phyloP scores from a whole-genome alignment of 495 filamentous ascomycete genomes.

The Neurospora sp. region DNA sequence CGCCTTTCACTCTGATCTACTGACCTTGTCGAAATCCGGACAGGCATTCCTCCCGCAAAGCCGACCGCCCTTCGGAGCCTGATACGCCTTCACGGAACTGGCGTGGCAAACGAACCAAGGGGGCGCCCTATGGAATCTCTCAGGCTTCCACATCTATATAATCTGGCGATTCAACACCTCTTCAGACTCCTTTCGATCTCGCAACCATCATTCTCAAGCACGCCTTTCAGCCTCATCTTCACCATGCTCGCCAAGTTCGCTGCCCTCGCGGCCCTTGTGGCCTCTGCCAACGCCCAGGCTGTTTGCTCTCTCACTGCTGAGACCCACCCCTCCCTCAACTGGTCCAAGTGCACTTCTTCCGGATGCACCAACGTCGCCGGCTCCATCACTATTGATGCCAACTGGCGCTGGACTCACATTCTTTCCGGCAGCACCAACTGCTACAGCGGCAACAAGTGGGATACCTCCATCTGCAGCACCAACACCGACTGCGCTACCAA shows the following conservation, averaged over 20 bases:
- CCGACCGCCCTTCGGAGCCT: slow-evolving; percentile 10
- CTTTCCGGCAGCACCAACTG: slow-evolving; percentile 32
- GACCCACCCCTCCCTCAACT: slow-evolving; percentile 47
- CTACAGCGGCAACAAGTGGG: slow-evolving; percentile 42
- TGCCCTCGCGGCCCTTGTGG: slow-evolving; percentile 33
- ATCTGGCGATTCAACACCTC: slow-evolving; percentile 3
- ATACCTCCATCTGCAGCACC: slow-evolving; percentile 28
- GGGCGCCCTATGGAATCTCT: neutral
- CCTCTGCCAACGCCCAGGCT: slow-evolving; percentile 41
- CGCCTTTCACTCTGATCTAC: slow-evolving; percentile 2
- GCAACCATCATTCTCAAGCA: slow-evolving; percentile 15
- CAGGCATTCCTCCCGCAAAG: neutral
- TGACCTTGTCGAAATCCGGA: neutral
- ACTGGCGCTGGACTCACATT: slow-evolving; percentile 44
- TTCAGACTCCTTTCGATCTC: slow-evolving; percentile 5
- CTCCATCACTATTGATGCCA: slow-evolving; percentile 38
- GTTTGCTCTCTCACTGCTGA: slow-evolving; percentile 46
- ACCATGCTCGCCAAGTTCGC: slow-evolving; percentile 27
- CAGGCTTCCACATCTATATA: slow-evolving; percentile 14
- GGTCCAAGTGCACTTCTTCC: slow-evolving; percentile 44
- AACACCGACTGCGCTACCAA: slow-evolving; percentile 29
- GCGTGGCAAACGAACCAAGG: neutral
- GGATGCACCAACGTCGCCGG: slow-evolving; percentile 38
- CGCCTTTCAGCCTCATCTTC: slow-evolving; percentile 12
- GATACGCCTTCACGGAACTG: neutral